phyloP scores from a whole-genome alignment of 2,329 filamentous ascomycete genomes.

The Metarhizium humberi region DNA sequence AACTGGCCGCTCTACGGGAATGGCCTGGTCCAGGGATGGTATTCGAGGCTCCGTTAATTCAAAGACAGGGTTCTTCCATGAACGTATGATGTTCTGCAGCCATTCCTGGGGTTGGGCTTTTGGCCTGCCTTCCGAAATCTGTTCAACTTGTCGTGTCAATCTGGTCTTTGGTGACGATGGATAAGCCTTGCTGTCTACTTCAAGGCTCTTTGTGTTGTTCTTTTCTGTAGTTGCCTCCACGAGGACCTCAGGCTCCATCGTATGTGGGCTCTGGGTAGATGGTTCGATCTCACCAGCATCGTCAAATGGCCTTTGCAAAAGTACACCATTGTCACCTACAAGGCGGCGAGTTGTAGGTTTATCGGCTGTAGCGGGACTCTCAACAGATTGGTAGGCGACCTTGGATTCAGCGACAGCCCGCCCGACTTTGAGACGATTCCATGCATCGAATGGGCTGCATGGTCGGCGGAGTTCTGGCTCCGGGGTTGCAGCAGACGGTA shows the following conservation, averaged over 20 bases:
- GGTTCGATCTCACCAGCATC: conserved; percentile 13
- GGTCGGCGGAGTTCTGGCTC: neutral
- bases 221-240: too few species aligned
- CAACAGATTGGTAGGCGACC: neutral
- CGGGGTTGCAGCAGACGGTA: neutral
- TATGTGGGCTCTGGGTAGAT: neutral
- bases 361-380: neutral
- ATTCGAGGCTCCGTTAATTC: conserved; percentile 35
- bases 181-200: neutral
- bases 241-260: too few species aligned
- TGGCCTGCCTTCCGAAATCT: conserved; percentile 1
- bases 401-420: conserved; percentile 1
- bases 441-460: conserved; percentile 13
- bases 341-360: conserved; percentile 14
- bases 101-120: conserved; percentile 31
- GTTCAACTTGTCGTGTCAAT: neutral
- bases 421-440: conserved; percentile 27
- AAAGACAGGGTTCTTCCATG: conserved; percentile 74
- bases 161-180: neutral
- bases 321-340: conserved; percentile 29
- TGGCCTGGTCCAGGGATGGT: conserved; percentile 26
- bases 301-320: conserved; percentile 36
- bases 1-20: neutral
- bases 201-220: neutral
- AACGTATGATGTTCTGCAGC: conserved; percentile 50